A percentile compares a stretch with the other conserved stretches of the same genome.
Conservation (phyloP, 1,284 basidiomycete species). For the Leccinum fallax region DNA sequence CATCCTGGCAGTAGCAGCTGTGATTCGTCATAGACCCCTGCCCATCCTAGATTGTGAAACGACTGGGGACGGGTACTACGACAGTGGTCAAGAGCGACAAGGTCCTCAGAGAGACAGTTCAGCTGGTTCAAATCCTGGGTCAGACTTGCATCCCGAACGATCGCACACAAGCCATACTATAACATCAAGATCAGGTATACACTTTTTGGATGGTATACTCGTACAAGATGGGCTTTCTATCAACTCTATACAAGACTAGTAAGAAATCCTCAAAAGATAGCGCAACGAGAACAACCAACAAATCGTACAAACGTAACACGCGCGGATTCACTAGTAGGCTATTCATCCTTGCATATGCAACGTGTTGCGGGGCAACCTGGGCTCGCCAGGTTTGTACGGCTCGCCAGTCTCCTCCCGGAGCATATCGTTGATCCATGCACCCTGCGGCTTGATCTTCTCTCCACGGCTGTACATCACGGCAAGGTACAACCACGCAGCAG, state of each 20-base stretch:
- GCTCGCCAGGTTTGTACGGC: constrained; percentile 63
- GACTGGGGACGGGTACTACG: too few relatives aligned
- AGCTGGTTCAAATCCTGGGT: too few relatives aligned
- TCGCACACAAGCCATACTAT: too few relatives aligned
- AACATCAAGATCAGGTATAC: constrained; percentile 3
- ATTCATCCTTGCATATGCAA: constrained; percentile 50
- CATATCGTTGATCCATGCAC: constrained; percentile 81
- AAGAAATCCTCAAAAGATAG: not conserved
- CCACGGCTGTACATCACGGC: constrained; percentile 77
- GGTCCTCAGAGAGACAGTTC: too few relatives aligned
- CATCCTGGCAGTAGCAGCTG: too few relatives aligned
- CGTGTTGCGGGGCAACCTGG: constrained; percentile 62
- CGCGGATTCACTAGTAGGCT: not conserved
- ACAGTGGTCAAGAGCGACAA: too few relatives aligned
- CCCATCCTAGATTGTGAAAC: too few relatives aligned
- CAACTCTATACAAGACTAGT: constrained; percentile 4
- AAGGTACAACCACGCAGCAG: constrained; percentile 79
- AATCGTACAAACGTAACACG: constrained; percentile 14
- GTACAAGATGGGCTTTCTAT: constrained; percentile 11
- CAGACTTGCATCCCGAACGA: constrained; percentile 4
- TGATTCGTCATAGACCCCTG: too few relatives aligned
- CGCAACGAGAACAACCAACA: not conserved
- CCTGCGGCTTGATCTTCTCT: constrained; percentile 72
- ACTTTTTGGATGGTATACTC: constrained; percentile 14
- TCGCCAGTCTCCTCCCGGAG: constrained; percentile 72